A percentile compares a stretch with the other conserved stretches of the same genome.
Evolutionary conservation across 106 monocot genomes (phyloP).

Genomic region (Narthecium ossifragum): DNA sequence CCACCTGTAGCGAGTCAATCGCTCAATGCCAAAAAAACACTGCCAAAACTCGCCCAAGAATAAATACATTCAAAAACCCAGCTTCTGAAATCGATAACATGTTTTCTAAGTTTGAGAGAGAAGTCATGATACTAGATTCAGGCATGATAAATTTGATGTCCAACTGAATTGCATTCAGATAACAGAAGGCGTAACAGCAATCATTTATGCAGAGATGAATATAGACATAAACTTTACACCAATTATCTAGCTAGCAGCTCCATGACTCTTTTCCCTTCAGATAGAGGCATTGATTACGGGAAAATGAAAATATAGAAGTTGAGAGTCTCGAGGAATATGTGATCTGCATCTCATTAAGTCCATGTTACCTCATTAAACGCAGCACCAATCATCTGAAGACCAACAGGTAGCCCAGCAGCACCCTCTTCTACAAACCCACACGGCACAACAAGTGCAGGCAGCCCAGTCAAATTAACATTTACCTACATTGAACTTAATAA

Average conservation of each 20-base stretch:
- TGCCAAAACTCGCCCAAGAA: no score
- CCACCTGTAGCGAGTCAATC: not conserved
- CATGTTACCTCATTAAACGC: conserved; percentile 71
- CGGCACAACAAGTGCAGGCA: conserved; percentile 88
- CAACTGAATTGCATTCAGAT: no score
- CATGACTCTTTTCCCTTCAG: no score
- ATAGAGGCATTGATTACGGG: not conserved
- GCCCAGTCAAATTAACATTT: conserved; percentile 92
- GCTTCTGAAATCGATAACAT: no score
- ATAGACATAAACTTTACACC: not conserved
- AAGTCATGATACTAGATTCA: no score
- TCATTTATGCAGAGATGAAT: not conserved
- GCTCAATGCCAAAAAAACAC: no score
- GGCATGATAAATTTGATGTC: no score
- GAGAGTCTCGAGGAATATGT: not conserved
- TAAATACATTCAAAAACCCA: no score
- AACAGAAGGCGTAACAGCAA: not conserved
- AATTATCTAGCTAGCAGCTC: no score
- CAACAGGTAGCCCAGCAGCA: conserved; percentile 62
- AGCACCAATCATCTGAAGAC: conserved; percentile 91
- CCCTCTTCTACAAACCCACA: conserved; percentile 92
- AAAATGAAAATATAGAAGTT: not conserved
- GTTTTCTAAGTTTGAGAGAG: no score
- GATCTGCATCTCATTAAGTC: not conserved
- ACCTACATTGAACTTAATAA: no score